A percentile compares a stretch with the other conserved stretches of the same genome.
phyloP scores from a whole-genome alignment of 2,329 filamentous ascomycete genomes.

The Diplodia scrobiculata region DNA sequence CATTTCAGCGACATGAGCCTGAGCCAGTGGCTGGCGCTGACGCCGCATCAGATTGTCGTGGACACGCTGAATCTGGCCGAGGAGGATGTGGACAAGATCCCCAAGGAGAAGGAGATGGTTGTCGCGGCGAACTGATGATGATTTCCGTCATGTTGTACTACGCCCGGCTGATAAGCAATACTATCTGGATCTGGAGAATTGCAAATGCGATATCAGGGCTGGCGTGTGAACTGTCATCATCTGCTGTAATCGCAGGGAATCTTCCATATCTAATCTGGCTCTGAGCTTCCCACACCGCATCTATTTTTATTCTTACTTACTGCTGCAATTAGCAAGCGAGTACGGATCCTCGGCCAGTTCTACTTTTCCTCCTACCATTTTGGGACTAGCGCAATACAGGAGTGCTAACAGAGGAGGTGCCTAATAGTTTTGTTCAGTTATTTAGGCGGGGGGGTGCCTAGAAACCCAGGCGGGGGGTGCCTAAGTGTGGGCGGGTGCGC shows the following conservation, averaged over 20 bases:
- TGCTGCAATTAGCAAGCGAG: not conserved
- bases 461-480: no score
- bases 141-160: not conserved
- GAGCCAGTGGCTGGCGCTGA: conserved; percentile 45
- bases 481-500: no score
- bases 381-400: no score
- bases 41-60: conserved; percentile 60
- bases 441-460: no score
- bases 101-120: conserved; percentile 47
- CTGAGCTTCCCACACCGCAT: not conserved
- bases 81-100: conserved; percentile 45
- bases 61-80: conserved; percentile 56
- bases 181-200: not conserved
- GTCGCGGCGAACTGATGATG: conserved; percentile 2
- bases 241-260: no score
- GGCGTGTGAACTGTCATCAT: not conserved
- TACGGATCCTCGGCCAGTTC: no score
- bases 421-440: no score
- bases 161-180: no score
- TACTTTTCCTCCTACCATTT: no score
- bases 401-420: no score
- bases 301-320: not conserved
- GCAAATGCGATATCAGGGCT: not conserved
- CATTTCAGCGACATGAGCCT: conserved; percentile 29
- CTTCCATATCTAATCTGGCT: not conserved